A percentile compares a stretch with the other conserved stretches of the same genome.
These are phyloP conservation scores for Phanerochaete carnosa DNA, from an alignment of 768 basidiomycete species.

Conservation along the genomic window DNA sequence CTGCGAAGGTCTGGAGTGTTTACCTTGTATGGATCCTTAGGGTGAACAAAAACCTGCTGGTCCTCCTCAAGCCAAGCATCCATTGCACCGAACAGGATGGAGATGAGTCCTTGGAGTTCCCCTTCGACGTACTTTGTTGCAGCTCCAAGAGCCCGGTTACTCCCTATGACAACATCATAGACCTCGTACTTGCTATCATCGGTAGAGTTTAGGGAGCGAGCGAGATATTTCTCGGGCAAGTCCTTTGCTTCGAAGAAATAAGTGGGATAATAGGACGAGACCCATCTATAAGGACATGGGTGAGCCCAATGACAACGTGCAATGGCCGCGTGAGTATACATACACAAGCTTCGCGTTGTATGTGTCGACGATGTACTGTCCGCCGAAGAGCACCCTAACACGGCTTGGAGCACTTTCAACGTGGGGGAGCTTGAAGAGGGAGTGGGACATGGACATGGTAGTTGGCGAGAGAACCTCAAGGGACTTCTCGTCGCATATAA, in stretches of 20 bases:
- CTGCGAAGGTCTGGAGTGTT: conserved; percentile 7
- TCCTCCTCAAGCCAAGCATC: conserved; percentile 73
- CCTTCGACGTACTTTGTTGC: conserved; percentile 34
- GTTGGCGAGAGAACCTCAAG: neutral
- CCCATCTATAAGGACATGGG: conserved; percentile 43
- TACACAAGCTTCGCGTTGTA: conserved; percentile 58
- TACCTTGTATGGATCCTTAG: conserved; percentile 71
- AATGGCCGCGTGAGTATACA: conserved; percentile 19
- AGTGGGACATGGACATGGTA: conserved; percentile 20
- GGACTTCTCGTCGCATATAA: too few relatives aligned
- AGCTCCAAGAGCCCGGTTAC: conserved; percentile 36
- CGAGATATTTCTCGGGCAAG: conserved; percentile 40
- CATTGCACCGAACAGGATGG: conserved; percentile 44
- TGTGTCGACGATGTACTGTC: conserved; percentile 53
- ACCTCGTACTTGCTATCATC: conserved; percentile 30
- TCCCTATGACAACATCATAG: conserved; percentile 47
- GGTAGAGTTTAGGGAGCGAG: conserved; percentile 16
- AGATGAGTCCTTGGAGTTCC: conserved; percentile 44
- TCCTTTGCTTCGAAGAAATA: conserved; percentile 53
- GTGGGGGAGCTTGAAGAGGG: conserved; percentile 36
- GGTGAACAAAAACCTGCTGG: conserved; percentile 56
- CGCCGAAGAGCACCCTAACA: conserved; percentile 50
- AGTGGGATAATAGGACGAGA: conserved; percentile 46
- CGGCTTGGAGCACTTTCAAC: conserved; percentile 49
- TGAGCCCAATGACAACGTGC: neutral